Evolutionary conservation across 2,329 filamentous ascomycete species (phyloP), one percentile per base, ranked within the genome.

Genomic region (Parascedosporium putredinis): DNA sequence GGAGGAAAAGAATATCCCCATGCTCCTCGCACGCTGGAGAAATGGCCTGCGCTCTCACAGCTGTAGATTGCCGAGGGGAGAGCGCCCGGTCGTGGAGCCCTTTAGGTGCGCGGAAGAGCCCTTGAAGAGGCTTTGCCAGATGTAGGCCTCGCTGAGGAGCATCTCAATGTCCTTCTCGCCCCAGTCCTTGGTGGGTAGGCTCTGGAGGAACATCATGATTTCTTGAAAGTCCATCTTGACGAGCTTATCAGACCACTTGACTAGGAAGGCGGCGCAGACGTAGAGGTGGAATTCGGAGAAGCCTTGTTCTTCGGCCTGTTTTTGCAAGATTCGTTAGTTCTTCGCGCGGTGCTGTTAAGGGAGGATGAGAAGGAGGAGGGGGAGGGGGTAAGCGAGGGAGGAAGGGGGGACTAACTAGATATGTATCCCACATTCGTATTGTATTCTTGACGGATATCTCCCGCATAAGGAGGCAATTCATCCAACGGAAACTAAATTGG

Each of bases 371-470:
- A 55, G 56, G 58, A 42, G 33, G 7, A 27, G 10, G 47, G 18
- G 22, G 7, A 24, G 7, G 34, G 44, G 31, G 33, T 14, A 27
- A 48, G 33, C 12, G 45, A 3, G 7, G 22, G 18, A 5, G 9
- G 4, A 14, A 12, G 22, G 1, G 9, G 12, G 5, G 47, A 68
- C 81, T 63, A 72, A 96, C 91, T 71, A 98, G 79, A 69, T 98
- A 98, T 23, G 93, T 98, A 67, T 98, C 93, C 93, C 93, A 98
- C 93, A 98, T 98, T 58, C 93, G 78, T 55, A 98, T 95, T 1
- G 89, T 96, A 64, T 96, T 97, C 64, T 84, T 87, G 51, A 98
- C 91, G 62, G 86, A 95, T 56, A 98, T 86, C 69, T 98, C 93
- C 55, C 93, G 80, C 93, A 98, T 98, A 56, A 98, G 74, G 48